Conservation (phyloP, 306 rosid species). For the Vigna reflexopilosa region DNA sequence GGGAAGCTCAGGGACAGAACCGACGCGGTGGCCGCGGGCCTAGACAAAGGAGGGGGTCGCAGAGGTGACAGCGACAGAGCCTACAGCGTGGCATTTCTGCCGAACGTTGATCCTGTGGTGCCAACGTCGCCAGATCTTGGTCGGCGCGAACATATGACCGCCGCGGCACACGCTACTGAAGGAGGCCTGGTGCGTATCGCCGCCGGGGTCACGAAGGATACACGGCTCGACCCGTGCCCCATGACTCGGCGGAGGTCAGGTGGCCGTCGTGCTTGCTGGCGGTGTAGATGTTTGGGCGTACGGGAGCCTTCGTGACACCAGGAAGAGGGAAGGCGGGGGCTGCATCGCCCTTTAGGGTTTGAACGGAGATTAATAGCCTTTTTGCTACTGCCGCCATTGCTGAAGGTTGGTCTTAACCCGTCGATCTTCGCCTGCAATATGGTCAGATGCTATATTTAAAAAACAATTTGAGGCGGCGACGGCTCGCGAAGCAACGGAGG, state of each 20-base stretch:
- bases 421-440: too few species aligned
- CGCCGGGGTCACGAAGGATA: slow-evolving; percentile 82
- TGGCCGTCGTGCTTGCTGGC: slow-evolving; percentile 70
- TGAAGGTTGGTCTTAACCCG: background rate
- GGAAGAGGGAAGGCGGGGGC: slow-evolving; percentile 54
- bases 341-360: slow-evolving; percentile 64
- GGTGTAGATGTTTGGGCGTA: slow-evolving; percentile 77
- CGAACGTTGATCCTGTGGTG: slow-evolving; percentile 75
- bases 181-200: slow-evolving; percentile 86
- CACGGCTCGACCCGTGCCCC: slow-evolving; percentile 90
- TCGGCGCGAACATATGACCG: slow-evolving; percentile 86
- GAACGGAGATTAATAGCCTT: slow-evolving; percentile 74
- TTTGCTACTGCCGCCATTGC: slow-evolving; percentile 69
- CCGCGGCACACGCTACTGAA: slow-evolving; percentile 93
- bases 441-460: too few species aligned
- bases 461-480: too few species aligned
- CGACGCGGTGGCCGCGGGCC: slow-evolving; percentile 74
- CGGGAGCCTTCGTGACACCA: slow-evolving; percentile 70
- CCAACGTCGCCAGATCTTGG: slow-evolving; percentile 94
- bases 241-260: slow-evolving; percentile 84
- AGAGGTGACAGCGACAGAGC: slow-evolving; percentile 72
- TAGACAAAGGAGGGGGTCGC: slow-evolving; percentile 65
- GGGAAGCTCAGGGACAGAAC: slow-evolving; percentile 74
- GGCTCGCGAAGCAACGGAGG: too few species aligned
- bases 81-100: slow-evolving; percentile 75